These are phyloP conservation scores for Podaxis sp. DNA, from an alignment of 768 basidiomycete genomes.

Conservation along the genomic window DNA sequence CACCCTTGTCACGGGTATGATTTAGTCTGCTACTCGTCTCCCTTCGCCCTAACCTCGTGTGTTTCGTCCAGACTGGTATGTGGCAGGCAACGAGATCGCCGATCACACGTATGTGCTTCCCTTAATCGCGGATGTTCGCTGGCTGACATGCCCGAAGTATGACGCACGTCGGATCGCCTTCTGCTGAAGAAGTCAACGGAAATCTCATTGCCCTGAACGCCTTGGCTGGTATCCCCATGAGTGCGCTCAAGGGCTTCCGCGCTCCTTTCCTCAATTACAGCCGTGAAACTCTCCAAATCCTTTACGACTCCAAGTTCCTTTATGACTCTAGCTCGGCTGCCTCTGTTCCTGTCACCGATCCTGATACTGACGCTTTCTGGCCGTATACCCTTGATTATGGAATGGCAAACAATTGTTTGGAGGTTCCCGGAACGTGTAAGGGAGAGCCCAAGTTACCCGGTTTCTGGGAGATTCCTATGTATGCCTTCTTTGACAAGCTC, in stretches of 20 bases:
- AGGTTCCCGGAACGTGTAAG: constrained; percentile 53
- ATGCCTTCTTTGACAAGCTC: constrained; percentile 64
- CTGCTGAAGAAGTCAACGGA: constrained; percentile 67
- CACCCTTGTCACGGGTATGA: constrained; percentile 58
- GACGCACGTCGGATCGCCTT: constrained; percentile 71
- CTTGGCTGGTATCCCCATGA: constrained; percentile 71
- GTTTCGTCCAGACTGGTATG: constrained; percentile 59
- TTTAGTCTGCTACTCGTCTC: constrained; percentile 1
- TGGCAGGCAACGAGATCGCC: constrained; percentile 81
- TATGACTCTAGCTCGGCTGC: constrained; percentile 69
- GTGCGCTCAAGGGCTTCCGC: constrained; percentile 67
- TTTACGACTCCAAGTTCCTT: constrained; percentile 56
- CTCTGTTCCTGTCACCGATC: constrained; percentile 63
- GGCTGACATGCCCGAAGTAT: constrained; percentile 42
- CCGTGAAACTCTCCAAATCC: constrained; percentile 55
- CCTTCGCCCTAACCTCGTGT: not conserved
- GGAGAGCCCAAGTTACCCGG: constrained; percentile 73
- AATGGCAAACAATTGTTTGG: constrained; percentile 74
- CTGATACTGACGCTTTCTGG: constrained; percentile 75
- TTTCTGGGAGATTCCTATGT: constrained; percentile 87
- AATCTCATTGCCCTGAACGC: constrained; percentile 79
- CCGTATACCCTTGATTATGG: constrained; percentile 82
- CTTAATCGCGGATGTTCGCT: constrained; percentile 7
- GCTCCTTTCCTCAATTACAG: constrained; percentile 74
- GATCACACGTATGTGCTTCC: constrained; percentile 60